Evolutionary conservation across 805 yeast species (phyloP), one percentile per base, ranked within the genome.

Genomic region (Metschnikowia matae): DNA sequence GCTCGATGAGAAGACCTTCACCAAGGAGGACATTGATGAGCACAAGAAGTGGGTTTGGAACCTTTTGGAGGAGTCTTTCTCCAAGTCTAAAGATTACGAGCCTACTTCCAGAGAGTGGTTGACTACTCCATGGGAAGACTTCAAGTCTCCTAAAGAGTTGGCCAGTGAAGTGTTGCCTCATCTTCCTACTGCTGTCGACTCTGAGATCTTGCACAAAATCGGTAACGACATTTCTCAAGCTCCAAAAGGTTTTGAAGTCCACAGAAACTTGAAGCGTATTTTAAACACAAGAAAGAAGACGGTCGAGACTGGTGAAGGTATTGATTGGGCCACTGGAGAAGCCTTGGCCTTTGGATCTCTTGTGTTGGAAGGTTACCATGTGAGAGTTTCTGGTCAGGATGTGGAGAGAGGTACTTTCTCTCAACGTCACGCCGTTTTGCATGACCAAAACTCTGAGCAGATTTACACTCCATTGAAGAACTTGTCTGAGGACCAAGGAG

Each of bases 331-430:
- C 44, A 94, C 99, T 52, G 99, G 96, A 82, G 99, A 94, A 78
- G 98, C 98, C 44, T 83, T 94, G 62, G 99, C 99, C 17, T 92
- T 85, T 64, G 99, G 98, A 66, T 83, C 97, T 46, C 79, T 94
- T 60, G 85, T 85, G 48, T 69, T 84, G 64, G 99, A 94, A 75
- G 99, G 99, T 57, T 87, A 85, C 75, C 96, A 92, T 63, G 95
- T 94, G 53, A 88, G 99, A 79, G 87, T 94, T 46, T 88, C 97
- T 43, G 99, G 99, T 70, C 98, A 94, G 79, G 99, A 94, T 82
- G 98, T 94, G 59, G 99, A 94, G 81, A 90, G 99, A 83, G 99
- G 99, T 79, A 94, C 99, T 38, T 92, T 94, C 82, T 94, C 99
- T 49, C 99, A 94, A 79, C 92, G 99, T 77, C 99, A 94, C 68